A percentile compares a stretch with the other conserved stretches of the same genome.
Conservation (phyloP, 1,284 basidiomycete species). For the Coriolopsis trogii region DNA sequence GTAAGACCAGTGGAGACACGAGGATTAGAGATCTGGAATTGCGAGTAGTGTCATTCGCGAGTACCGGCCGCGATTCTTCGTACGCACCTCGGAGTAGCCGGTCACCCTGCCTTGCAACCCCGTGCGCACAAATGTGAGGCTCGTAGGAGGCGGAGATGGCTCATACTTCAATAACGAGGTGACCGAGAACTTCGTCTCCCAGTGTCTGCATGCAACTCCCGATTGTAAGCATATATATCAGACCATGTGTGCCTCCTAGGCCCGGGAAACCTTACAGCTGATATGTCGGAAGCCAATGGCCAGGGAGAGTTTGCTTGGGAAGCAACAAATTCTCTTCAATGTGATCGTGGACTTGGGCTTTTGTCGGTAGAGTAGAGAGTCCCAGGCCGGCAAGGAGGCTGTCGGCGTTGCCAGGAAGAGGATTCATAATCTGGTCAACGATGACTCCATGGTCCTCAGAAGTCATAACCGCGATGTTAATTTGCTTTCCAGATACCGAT, state of each 20-base stretch:
- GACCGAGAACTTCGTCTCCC: constrained; percentile 63
- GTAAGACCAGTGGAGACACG: constrained; percentile 63
- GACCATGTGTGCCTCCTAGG: background rate
- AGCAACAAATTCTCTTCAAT: constrained; percentile 73
- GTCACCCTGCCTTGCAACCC: constrained; percentile 82
- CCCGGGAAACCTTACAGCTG: constrained; percentile 63
- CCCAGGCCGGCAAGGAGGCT: constrained; percentile 54
- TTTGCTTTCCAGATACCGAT: background rate
- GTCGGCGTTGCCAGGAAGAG: constrained; percentile 42
- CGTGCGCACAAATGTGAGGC: constrained; percentile 73
- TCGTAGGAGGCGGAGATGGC: constrained; percentile 79
- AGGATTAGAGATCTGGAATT: constrained; percentile 52
- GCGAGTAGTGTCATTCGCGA: background rate
- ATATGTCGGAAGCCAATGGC: constrained; percentile 74
- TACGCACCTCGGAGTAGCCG: constrained; percentile 74
- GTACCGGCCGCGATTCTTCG: background rate
- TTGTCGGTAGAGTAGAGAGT: constrained; percentile 57
- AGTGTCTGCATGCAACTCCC: constrained; percentile 56
- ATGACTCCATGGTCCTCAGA: constrained; percentile 26
- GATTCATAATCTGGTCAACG: constrained; percentile 51
- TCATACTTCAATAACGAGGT: constrained; percentile 63
- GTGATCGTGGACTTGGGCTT: constrained; percentile 59
- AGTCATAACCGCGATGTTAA: constrained; percentile 14
- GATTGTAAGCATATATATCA: constrained; percentile 12
- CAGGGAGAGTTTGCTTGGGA: constrained; percentile 62